Conservation (phyloP, 2,329 filamentous ascomycete species). For the Curvularia sp. region DNA sequence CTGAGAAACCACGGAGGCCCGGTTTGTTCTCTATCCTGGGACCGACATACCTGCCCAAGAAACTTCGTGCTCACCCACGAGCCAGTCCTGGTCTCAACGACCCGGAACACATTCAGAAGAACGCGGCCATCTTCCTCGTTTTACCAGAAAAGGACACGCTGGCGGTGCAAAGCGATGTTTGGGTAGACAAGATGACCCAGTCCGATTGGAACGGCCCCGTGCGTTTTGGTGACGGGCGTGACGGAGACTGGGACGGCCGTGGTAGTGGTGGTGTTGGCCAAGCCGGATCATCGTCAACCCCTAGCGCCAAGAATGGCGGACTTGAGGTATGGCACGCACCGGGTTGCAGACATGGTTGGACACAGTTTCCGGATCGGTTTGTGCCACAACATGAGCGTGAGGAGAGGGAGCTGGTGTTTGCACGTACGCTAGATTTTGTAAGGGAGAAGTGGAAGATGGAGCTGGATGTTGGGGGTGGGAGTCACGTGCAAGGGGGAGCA, state of each 20-base stretch:
- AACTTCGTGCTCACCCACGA: constrained; percentile 47
- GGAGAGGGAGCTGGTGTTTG: constrained; percentile 48
- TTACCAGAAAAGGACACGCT: constrained; percentile 52
- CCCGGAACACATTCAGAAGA: constrained; percentile 45
- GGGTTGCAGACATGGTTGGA: constrained; percentile 51
- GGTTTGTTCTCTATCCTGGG: constrained; percentile 51
- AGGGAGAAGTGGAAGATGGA: constrained; percentile 46
- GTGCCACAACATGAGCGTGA: constrained; percentile 49
- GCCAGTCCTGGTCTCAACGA: constrained; percentile 52
- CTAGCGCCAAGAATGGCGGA: constrained; percentile 38
- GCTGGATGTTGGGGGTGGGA: constrained; percentile 30
- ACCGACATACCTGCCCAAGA: constrained; percentile 52
- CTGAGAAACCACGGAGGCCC: constrained; percentile 40
- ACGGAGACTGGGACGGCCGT: constrained; percentile 41
- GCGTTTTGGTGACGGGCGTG: constrained; percentile 44
- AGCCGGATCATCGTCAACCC: constrained; percentile 20
- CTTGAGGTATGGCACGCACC: constrained; percentile 51
- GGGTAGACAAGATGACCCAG: constrained; percentile 51
- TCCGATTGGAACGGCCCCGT: constrained; percentile 43
- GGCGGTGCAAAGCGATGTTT: constrained; percentile 53
- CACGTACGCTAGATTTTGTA: constrained; percentile 47
- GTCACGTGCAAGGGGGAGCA: constrained; percentile 4
- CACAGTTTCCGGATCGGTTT: constrained; percentile 51
- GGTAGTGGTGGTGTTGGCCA: constrained; percentile 6
- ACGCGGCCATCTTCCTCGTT: constrained; percentile 52